Percentiles rank a stretch among this genome's conserved stretches.
Conservation (phyloP, 108 stramenopile species). For the Nitzschia sp. region DNA sequence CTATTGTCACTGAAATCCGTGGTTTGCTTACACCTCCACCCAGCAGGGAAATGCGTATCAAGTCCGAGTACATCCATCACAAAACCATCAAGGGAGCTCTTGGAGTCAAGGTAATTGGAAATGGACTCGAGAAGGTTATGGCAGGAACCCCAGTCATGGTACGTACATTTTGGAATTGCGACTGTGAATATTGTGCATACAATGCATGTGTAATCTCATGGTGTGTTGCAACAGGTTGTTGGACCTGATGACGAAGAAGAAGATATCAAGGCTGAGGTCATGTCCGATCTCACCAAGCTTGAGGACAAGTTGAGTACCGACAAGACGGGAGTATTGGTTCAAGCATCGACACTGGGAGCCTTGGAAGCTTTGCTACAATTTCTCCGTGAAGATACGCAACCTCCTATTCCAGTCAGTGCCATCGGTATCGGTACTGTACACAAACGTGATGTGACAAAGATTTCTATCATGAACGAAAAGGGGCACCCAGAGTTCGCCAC, state of each 20-base stretch:
- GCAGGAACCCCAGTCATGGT: conserved; percentile 95
- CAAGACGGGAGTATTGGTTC: conserved; percentile 94
- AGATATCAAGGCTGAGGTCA: conserved; percentile 96
- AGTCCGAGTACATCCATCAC: conserved; percentile 97
- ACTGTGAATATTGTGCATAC: not conserved
- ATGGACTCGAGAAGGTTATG: conserved; percentile 94
- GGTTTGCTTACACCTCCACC: conserved; percentile 97
- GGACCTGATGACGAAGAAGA: conserved; percentile 96
- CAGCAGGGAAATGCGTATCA: conserved; percentile 95
- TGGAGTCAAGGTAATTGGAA: conserved; percentile 96
- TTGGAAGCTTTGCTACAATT: conserved; percentile 98
- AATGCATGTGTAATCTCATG: not conserved
- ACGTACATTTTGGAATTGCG: conserved; percentile 11
- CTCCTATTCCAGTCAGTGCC: conserved; percentile 95
- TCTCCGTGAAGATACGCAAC: conserved; percentile 94
- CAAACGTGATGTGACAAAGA: conserved; percentile 97
- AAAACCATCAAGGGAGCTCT: conserved; percentile 93
- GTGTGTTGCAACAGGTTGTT: conserved; percentile 48
- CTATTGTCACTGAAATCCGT: conserved; percentile 95
- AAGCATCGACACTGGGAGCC: conserved; percentile 98
- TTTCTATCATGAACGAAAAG: conserved; percentile 98
- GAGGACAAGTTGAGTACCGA: conserved; percentile 90
- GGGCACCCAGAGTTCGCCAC: conserved; percentile 92
- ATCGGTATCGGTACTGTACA: conserved; percentile 96
- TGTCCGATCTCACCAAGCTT: conserved; percentile 88